phyloP scores from a whole-genome alignment of 768 basidiomycete genomes.

The Boletus rufocinnamomeus region DNA sequence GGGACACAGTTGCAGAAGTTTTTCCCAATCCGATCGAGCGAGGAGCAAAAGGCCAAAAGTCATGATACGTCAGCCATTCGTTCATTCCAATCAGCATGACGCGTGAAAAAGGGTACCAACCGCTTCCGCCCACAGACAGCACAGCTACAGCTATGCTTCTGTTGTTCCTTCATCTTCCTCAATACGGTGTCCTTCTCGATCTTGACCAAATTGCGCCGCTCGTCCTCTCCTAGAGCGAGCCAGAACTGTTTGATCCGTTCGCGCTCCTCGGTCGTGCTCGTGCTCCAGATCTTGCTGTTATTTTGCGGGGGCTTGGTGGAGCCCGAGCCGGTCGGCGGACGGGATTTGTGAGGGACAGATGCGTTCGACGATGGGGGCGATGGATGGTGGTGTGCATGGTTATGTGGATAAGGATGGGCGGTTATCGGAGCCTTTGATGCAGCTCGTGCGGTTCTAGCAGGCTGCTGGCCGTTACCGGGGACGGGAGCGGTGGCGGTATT shows the following conservation, averaged over 20 bases:
- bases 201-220: conserved; percentile 89
- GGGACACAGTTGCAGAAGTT: conserved; percentile 8
- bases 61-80: conserved; percentile 24
- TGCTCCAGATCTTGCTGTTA: conserved; percentile 92
- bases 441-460: conserved; percentile 45
- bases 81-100: conserved; percentile 19
- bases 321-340: conserved; percentile 31
- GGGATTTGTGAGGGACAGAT: conserved; percentile 35
- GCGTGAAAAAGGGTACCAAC: conserved; percentile 51
- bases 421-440: conserved; percentile 61
- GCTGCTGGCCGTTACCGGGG: conserved; percentile 35
- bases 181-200: conserved; percentile 98
- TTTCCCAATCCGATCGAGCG: conserved; percentile 22
- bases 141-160: conserved; percentile 94
- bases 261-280: conserved; percentile 87
- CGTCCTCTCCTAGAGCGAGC: conserved; percentile 89
- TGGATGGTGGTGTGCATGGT: conserved; percentile 56
- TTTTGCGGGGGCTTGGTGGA: conserved; percentile 36
- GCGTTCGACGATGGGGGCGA: conserved; percentile 41
- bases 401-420: conserved; percentile 51
- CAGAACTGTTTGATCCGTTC: conserved; percentile 99
- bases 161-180: conserved; percentile 99
- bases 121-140: conserved; percentile 97
- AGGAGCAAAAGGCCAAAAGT: conserved; percentile 27
- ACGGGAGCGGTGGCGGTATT: conserved; percentile 38